Evolutionary conservation across 2,329 filamentous ascomycete species (phyloP).

Genomic region (Phialophora expanda): DNA sequence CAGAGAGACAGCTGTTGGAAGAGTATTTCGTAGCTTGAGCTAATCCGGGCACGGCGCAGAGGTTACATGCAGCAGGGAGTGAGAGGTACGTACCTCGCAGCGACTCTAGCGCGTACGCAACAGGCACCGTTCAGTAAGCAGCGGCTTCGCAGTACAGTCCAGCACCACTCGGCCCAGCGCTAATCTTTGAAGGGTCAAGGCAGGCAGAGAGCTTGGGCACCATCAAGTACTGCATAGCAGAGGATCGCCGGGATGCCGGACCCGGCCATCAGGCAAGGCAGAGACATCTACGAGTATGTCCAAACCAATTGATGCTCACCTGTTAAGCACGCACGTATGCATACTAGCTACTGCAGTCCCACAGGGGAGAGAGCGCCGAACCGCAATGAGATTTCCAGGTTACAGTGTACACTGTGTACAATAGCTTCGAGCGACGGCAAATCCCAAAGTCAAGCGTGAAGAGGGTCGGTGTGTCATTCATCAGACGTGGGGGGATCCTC

Average conservation of each 20-base stretch:
- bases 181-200: neutral
- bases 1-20: neutral
- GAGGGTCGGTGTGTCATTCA: neutral
- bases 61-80: conserved; percentile 4
- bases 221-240: neutral
- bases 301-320: neutral
- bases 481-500: neutral
- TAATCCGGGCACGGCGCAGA: neutral
- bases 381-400: neutral
- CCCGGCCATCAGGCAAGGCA: neutral
- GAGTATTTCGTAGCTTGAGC: neutral
- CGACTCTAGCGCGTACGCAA: neutral
- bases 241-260: neutral
- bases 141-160: neutral
- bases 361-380: neutral
- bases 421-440: neutral
- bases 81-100: conserved; percentile 9
- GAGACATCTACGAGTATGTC: neutral
- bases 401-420: neutral
- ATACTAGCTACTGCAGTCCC: too few relatives aligned
- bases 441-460: neutral
- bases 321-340: neutral
- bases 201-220: neutral
- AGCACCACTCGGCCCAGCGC: neutral
- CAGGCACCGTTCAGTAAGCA: neutral